phyloP scores from a whole-genome alignment of 768 basidiomycete genomes.

The Boletus subparvulus region DNA sequence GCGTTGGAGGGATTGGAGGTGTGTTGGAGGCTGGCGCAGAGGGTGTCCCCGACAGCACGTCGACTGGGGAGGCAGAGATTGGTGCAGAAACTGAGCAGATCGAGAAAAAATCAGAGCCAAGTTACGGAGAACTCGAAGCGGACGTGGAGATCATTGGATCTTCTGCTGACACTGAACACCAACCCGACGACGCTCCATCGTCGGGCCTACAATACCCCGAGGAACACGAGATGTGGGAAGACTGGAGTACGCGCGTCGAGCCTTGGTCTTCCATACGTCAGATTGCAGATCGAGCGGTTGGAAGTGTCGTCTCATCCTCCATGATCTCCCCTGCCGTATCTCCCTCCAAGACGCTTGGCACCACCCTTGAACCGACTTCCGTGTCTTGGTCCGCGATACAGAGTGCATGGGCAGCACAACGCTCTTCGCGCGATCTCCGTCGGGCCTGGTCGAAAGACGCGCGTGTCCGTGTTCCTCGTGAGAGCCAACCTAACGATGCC shows the following conservation, averaged over 20 bases:
- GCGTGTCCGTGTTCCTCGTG: conserved; percentile 32
- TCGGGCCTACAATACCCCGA: conserved; percentile 16
- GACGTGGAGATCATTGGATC: conserved; percentile 16
- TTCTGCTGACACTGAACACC: conserved; percentile 14
- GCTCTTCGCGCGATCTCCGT: conserved; percentile 49
- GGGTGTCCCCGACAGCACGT: not conserved
- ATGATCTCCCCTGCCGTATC: conserved; percentile 9
- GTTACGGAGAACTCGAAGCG: conserved; percentile 18
- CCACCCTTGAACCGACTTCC: conserved; percentile 46
- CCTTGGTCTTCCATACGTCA: conserved; percentile 67
- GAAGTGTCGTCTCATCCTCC: conserved; percentile 50
- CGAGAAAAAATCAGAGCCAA: conserved; percentile 2
- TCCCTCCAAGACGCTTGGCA: conserved; percentile 12
- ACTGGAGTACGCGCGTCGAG: conserved; percentile 72
- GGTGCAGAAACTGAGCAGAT: conserved; percentile 2
- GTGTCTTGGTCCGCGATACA: conserved; percentile 69
- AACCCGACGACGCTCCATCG: conserved; percentile 1
- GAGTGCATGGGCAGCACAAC: conserved; percentile 62
- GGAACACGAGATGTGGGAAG: conserved; percentile 45
- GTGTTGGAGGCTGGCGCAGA: conserved; percentile 39
- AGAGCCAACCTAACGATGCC: conserved; percentile 36
- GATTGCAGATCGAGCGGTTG: conserved; percentile 76
- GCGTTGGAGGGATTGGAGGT: conserved; percentile 73
- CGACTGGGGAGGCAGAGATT: conserved; percentile 1
- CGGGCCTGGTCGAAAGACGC: conserved; percentile 62